These are phyloP conservation scores for Amesomyces nigricolor DNA, from an alignment of 2,329 filamentous ascomycete species.

Conservation along the genomic window DNA sequence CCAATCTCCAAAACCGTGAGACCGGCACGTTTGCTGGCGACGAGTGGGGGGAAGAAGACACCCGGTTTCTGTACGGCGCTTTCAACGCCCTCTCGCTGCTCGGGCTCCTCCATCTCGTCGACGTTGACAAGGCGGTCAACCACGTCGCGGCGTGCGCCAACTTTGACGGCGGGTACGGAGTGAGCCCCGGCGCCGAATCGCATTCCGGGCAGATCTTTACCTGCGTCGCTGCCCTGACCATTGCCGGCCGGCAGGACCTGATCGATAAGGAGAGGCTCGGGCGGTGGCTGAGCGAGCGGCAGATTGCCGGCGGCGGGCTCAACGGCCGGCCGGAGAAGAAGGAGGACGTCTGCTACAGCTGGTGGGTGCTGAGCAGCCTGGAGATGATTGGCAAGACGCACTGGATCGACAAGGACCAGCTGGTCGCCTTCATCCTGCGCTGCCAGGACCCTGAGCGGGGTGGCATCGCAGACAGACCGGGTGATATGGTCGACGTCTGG, in stretches of 20 bases:
- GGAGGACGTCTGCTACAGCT: constrained; percentile 97
- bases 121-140: constrained; percentile 73
- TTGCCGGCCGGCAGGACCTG: constrained; percentile 74
- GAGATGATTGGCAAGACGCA: constrained; percentile 82
- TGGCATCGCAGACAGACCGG: constrained; percentile 84
- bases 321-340: constrained; percentile 94
- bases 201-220: constrained; percentile 96
- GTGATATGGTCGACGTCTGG: constrained; percentile 95
- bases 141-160: constrained; percentile 82
- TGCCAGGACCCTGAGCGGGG: constrained; percentile 83
- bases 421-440: constrained; percentile 74
- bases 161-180: constrained; percentile 90
- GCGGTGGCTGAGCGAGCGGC: constrained; percentile 88
- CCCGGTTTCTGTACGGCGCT: constrained; percentile 85
- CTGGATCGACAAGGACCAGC: constrained; percentile 84
- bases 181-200: constrained; percentile 83
- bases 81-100: constrained; percentile 86
- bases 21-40: constrained; percentile 90
- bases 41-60: constrained; percentile 95
- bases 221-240: constrained; percentile 79
- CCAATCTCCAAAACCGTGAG: constrained; percentile 69
- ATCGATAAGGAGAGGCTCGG: constrained; percentile 78
- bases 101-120: constrained; percentile 63
- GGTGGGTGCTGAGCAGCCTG: constrained; percentile 94
- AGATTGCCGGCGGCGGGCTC: constrained; percentile 78